Conservation (phyloP, 176 grass and related monocot genomes). For the Saccharum officinarum region DNA sequence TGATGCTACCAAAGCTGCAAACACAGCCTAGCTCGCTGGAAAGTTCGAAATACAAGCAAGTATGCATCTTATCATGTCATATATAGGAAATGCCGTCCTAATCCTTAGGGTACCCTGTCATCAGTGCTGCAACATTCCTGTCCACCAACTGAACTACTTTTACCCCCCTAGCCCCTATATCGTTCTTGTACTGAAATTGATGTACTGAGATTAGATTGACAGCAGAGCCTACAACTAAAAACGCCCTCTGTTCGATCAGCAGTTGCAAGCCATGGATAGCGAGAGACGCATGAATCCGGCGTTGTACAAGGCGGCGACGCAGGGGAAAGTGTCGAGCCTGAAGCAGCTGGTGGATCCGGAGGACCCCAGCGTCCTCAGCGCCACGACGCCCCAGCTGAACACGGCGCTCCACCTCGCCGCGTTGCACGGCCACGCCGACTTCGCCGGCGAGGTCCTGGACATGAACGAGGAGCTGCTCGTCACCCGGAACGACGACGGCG, state of each 20-base stretch:
- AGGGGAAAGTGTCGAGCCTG: constrained; percentile 34
- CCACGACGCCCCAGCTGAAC: constrained; percentile 46
- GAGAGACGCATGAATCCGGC: constrained; percentile 34
- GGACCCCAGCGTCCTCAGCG: constrained; percentile 7
- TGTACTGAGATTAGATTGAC: neutral
- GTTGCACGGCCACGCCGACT: constrained; percentile 25
- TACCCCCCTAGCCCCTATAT: neutral
- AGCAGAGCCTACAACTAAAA: neutral
- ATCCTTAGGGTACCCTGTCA: neutral
- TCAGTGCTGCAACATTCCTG: neutral
- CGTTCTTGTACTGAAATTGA: neutral
- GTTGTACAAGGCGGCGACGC: constrained; percentile 47
- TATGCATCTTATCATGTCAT: neutral
- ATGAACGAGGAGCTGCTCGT: constrained; percentile 23
- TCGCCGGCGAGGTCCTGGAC: constrained; percentile 31
- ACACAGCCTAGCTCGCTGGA: neutral
- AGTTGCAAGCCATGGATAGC: neutral
- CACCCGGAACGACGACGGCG: constrained; percentile 38
- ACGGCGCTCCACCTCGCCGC: constrained; percentile 68
- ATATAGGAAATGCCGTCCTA: neutral
- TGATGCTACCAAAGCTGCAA: neutral
- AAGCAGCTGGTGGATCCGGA: neutral
- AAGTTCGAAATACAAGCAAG: neutral
- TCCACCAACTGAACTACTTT: too few relatives aligned
- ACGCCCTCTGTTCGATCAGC: neutral